Percentiles rank a stretch among this genome's conserved stretches.
These are phyloP conservation scores for Delphinella strobiligena DNA, from an alignment of 2,329 filamentous ascomycete species.

Conservation along the genomic window DNA sequence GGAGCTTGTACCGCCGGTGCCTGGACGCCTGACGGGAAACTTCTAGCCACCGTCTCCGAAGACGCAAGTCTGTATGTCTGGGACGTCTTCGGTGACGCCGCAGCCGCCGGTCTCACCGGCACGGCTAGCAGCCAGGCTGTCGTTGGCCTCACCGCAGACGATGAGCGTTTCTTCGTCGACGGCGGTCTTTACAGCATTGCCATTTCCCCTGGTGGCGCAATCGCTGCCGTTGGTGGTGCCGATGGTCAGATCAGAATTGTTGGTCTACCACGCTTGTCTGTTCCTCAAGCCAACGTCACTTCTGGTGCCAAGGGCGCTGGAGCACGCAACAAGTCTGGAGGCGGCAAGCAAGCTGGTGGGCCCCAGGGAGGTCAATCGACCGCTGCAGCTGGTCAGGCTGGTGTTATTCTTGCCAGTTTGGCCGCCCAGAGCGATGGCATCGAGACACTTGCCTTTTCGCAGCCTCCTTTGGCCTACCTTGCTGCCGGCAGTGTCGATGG, in stretches of 20 bases:
- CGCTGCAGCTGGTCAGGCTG: constrained; percentile 41
- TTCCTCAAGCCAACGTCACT: constrained; percentile 17
- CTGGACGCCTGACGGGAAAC: constrained; percentile 77
- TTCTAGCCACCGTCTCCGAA: constrained; percentile 81
- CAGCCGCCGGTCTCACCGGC: constrained; percentile 47
- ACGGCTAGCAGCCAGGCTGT: constrained; percentile 44
- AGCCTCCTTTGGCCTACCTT: constrained; percentile 48
- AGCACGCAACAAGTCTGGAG: constrained; percentile 36
- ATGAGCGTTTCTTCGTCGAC: constrained; percentile 85
- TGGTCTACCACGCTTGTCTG: constrained; percentile 56
- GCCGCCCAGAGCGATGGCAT: constrained; percentile 69
- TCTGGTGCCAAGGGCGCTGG: constrained; percentile 31
- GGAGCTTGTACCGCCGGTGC: constrained; percentile 74
- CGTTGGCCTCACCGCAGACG: constrained; percentile 63
- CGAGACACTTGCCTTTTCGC: constrained; percentile 59
- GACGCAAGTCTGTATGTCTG: constrained; percentile 84
- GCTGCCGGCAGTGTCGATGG: constrained; percentile 54
- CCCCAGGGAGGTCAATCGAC: constrained; percentile 27
- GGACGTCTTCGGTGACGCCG: constrained; percentile 76
- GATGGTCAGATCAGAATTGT: constrained; percentile 77
- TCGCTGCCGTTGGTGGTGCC: constrained; percentile 78
- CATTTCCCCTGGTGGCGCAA: constrained; percentile 64
- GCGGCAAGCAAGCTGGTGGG: constrained; percentile 29
- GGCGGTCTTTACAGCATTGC: constrained; percentile 85
- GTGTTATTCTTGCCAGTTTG: constrained; percentile 69